Percentiles rank a stretch among this genome's conserved stretches.
Conservation (phyloP, 306 rosid species). For the Amphicarpaea edgeworthii region DNA sequence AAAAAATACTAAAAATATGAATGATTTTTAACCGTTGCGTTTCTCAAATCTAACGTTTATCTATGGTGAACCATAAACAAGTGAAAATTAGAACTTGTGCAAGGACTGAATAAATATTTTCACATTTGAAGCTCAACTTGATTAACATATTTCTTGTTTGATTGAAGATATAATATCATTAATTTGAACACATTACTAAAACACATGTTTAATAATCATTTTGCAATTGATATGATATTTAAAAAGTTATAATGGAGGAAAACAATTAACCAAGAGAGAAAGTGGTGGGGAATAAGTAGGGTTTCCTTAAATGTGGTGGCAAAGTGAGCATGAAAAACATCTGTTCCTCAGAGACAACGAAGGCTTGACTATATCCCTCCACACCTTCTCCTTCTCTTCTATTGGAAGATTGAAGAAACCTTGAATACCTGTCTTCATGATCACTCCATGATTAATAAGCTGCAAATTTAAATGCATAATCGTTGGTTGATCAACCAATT, state of each 20-base stretch:
- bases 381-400: constrained; percentile 50
- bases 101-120: background rate
- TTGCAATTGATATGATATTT: too few species aligned
- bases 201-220: too few species aligned
- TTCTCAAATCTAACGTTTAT: too few species aligned
- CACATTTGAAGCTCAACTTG: background rate
- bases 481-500: too few species aligned
- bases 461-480: background rate
- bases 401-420: constrained; percentile 52
- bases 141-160: background rate
- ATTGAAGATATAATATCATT: background rate
- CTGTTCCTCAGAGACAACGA: constrained; percentile 58
- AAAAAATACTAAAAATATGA: too few species aligned
- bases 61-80: too few species aligned
- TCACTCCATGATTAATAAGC: constrained; percentile 52
- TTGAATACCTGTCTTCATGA: constrained; percentile 48
- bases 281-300: constrained; percentile 55
- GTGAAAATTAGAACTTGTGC: background rate
- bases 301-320: constrained; percentile 50
- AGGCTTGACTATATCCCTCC: constrained; percentile 62
- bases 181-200: background rate
- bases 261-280: too few species aligned
- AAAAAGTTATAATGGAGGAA: too few species aligned
- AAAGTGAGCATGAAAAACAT: constrained; percentile 44
- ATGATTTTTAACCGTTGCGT: too few species aligned